Evolutionary conservation across 83 land plant species (phyloP).

Genomic region (Larix sibirica): DNA sequence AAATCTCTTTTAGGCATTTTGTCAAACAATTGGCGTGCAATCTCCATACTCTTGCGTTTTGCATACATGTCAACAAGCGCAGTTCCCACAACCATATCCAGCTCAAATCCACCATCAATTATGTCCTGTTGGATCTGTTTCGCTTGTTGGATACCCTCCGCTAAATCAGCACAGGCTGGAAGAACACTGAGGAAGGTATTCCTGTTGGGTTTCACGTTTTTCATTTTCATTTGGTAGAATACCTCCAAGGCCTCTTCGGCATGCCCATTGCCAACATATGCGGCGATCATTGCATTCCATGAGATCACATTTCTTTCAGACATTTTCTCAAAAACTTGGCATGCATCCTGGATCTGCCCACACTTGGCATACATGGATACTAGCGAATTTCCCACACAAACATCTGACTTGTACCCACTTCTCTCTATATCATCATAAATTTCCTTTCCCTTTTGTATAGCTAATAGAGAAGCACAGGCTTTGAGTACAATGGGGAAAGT

Average conservation of each 20-base stretch:
- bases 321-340: slow-evolving; percentile 17
- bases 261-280: slow-evolving; percentile 18
- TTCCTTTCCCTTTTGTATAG: slow-evolving; percentile 15
- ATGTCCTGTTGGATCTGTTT: slow-evolving; percentile 34
- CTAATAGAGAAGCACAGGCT: slow-evolving; percentile 14
- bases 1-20: slow-evolving; percentile 40
- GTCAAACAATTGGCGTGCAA: slow-evolving; percentile 51
- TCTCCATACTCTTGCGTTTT: slow-evolving; percentile 33
- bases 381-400: slow-evolving; percentile 18
- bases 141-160: slow-evolving; percentile 24
- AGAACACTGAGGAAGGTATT: slow-evolving; percentile 51
- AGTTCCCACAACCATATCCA: slow-evolving; percentile 56
- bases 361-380: slow-evolving; percentile 31
- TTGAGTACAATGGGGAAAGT: slow-evolving; percentile 8
- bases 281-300: slow-evolving; percentile 33
- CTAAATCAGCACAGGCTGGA: slow-evolving; percentile 42
- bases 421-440: slow-evolving; percentile 18
- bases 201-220: slow-evolving; percentile 36
- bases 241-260: slow-evolving; percentile 20
- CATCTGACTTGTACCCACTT: slow-evolving; percentile 17
- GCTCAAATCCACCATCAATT: slow-evolving; percentile 34
- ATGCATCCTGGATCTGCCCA: slow-evolving; percentile 19
- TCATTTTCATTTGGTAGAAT: slow-evolving; percentile 17
- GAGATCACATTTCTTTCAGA: slow-evolving; percentile 4
- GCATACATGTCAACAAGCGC: slow-evolving; percentile 55